phyloP scores from a whole-genome alignment of 768 basidiomycete species.

The Tylopilus felleus region DNA sequence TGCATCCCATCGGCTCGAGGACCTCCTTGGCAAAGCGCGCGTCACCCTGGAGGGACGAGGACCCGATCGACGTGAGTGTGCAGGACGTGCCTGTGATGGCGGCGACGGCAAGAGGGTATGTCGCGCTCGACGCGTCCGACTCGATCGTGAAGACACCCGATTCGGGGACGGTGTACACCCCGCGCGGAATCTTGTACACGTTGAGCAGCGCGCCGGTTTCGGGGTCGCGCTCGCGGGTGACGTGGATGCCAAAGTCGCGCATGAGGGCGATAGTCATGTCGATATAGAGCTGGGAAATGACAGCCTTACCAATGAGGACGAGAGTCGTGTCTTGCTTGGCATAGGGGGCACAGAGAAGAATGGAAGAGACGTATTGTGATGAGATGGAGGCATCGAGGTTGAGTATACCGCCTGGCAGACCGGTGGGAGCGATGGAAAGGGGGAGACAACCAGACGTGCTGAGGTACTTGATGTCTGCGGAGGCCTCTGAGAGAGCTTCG shows the following conservation, averaged over 20 bases:
- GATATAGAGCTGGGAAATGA: constrained; percentile 98
- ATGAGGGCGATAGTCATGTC: constrained; percentile 99
- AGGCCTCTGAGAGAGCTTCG: constrained; percentile 80
- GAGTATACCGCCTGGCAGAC: constrained; percentile 79
- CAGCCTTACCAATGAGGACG: constrained; percentile 88
- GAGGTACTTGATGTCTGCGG: constrained; percentile 71
- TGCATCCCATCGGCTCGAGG: constrained; percentile 92
- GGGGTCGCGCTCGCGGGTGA: constrained; percentile 60
- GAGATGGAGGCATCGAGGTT: constrained; percentile 92
- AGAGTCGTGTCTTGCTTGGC: constrained; percentile 79
- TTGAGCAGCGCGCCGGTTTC: constrained; percentile 62
- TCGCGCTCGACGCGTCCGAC: constrained; percentile 92
- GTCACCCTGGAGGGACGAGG: constrained; percentile 94
- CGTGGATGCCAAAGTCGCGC: constrained; percentile 83
- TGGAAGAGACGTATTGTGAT: constrained; percentile 97
- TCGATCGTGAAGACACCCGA: constrained; percentile 77
- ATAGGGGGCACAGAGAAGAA: constrained; percentile 95
- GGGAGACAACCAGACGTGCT: constrained; percentile 86
- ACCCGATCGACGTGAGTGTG: constrained; percentile 90
- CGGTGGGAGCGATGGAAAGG: constrained; percentile 77
- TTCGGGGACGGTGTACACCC: constrained; percentile 70
- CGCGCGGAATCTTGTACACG: constrained; percentile 84
- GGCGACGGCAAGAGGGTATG: constrained; percentile 95
- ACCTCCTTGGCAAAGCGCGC: constrained; percentile 93
- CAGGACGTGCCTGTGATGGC: constrained; percentile 97